Conservation (phyloP, 2,329 filamentous ascomycete species). For the Alternaria conjuncta region DNA sequence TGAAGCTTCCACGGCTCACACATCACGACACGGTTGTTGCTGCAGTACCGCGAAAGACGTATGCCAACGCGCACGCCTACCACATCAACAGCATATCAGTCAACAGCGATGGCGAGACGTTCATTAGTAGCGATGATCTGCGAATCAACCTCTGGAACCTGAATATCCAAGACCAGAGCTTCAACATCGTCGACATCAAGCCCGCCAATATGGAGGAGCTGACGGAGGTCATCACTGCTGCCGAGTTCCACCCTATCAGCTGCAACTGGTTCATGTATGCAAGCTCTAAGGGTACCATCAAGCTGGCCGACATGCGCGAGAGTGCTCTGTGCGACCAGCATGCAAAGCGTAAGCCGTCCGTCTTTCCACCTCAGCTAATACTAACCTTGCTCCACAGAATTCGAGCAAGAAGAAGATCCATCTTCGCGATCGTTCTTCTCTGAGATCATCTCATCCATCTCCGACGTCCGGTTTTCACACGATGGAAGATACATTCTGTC, state of each 20-base stretch:
- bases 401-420: conserved; percentile 98
- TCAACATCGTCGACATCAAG: conserved; percentile 99
- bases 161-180: conserved; percentile 99
- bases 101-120: conserved; percentile 98
- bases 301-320: conserved; percentile 97
- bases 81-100: conserved; percentile 99
- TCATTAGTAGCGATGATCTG: conserved; percentile 97
- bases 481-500: conserved; percentile 97
- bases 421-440: conserved; percentile 98
- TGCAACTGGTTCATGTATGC: conserved; percentile 99
- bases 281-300: conserved; percentile 98
- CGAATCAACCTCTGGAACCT: conserved; percentile 99
- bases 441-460: conserved; percentile 99
- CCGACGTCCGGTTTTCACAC: conserved; percentile 95
- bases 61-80: conserved; percentile 97
- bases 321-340: conserved; percentile 96
- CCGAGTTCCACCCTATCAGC: conserved; percentile 94
- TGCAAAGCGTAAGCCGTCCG: conserved; percentile 79
- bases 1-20: conserved; percentile 94
- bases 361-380: not conserved
- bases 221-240: conserved; percentile 97
- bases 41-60: conserved; percentile 92
- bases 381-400: conserved; percentile 66
- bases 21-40: conserved; percentile 98
- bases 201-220: conserved; percentile 99